phyloP scores from a whole-genome alignment of 441 rosid species.

The Bruguiera hainesii region DNA sequence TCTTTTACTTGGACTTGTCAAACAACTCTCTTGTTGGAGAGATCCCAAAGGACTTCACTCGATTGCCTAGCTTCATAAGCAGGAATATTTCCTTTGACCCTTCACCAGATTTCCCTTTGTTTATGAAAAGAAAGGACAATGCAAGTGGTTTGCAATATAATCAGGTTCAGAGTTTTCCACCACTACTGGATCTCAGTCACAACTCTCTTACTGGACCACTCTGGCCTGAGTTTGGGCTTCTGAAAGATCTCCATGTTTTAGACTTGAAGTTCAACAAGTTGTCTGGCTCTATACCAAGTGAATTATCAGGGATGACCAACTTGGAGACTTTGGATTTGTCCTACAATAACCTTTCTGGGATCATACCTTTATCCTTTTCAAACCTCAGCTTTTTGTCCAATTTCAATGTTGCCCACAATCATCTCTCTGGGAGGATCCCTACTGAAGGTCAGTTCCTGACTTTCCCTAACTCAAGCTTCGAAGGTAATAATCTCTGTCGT shows the following conservation, averaged over 20 bases:
- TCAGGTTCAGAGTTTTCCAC: slow-evolving; percentile 68
- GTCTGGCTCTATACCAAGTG: slow-evolving; percentile 59
- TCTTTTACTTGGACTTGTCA: slow-evolving; percentile 84
- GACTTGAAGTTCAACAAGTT: slow-evolving; percentile 49
- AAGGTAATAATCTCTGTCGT: slow-evolving; percentile 70
- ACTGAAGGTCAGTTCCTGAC: slow-evolving; percentile 63
- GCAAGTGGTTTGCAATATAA: slow-evolving; percentile 62
- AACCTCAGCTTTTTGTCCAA: slow-evolving; percentile 60
- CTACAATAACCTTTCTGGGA: slow-evolving; percentile 54
- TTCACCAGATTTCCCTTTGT: slow-evolving; percentile 69
- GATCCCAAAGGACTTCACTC: slow-evolving; percentile 57
- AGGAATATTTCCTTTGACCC: slow-evolving; percentile 49
- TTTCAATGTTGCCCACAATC: slow-evolving; percentile 65
- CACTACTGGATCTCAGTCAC: slow-evolving; percentile 52
- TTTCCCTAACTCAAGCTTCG: slow-evolving; percentile 80
- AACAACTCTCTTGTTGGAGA: slow-evolving; percentile 66
- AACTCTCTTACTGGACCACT: slow-evolving; percentile 62
- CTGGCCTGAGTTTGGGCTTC: slow-evolving; percentile 71
- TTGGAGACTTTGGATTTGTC: slow-evolving; percentile 76
- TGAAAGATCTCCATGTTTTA: slow-evolving; percentile 62
- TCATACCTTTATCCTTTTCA: slow-evolving; percentile 50
- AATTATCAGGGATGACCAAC: slow-evolving; percentile 66
- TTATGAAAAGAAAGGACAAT: slow-evolving; percentile 54
- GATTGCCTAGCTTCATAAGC: slow-evolving; percentile 42
- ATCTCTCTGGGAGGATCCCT: slow-evolving; percentile 63